Base-by-base conservation (phyloP, 2,329 filamentous ascomycete species). In the Rhynchosporium graminicola region DNA sequence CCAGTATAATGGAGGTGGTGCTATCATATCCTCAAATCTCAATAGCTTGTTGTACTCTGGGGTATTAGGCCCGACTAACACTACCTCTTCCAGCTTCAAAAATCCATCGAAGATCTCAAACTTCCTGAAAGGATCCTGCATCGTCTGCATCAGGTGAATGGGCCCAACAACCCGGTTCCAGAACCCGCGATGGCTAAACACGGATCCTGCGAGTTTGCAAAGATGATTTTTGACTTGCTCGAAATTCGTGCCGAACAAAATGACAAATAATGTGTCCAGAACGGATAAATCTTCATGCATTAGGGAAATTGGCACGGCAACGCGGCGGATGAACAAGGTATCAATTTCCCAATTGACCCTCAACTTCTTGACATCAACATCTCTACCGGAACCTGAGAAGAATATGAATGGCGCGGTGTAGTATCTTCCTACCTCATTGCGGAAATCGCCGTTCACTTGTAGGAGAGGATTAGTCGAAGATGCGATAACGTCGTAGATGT, bases 281-380 rank as follows among this genome's bases (percentile, higher is more conserved):
- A 5, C 6, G 33, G 2, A 3, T n/a, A 20, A 20, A 20, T 20
- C 20, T 20, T 20, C 20, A 26, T 38, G 8, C 1, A 20, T 7
- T 7, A 20, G n/a, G 13, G 3, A 20, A 9, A 36, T 5, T 10
- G 7, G 5, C 6, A 9, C 9, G 15, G 8, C 3, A 2, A 31
- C 4, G 10, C 26, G 29, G 4, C 8, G 3, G 33, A 52, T 52
- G 33, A 10, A 52, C 4, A 36, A 26, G 1, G 50, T 52, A 13
- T 52, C 50, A 13, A 52, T 52, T 7, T 52, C 50, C 50, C 50
- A 52, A 15, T 52, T 52, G 2, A 52, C n/a, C 20, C n/a, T 52
- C 50, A 52, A 36, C 9, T 26, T 20, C 20, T 9, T n/a, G 8
- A 20, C 2, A 52, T 20, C 20, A 20, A 20, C n/a, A 26, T 8